Conservation (phyloP, 2,329 filamentous ascomycete species). For the Venturia aucupariae region DNA sequence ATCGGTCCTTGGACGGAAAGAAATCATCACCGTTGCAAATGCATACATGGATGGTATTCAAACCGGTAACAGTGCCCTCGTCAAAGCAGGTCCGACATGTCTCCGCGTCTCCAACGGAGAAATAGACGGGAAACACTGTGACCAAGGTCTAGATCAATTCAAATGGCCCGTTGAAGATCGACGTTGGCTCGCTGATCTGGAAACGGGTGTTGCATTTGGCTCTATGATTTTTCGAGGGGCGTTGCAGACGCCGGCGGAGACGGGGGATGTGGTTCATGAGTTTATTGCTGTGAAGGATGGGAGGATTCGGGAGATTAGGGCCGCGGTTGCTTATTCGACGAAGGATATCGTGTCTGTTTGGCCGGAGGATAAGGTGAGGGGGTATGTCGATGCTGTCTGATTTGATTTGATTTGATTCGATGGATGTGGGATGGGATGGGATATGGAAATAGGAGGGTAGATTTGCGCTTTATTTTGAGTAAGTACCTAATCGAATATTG, state of each 20-base stretch:
- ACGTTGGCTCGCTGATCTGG: not conserved
- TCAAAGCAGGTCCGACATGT: not conserved
- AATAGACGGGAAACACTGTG: not conserved
- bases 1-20: not conserved
- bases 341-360: not conserved
- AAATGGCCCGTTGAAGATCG: constrained; percentile 3
- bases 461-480: no score
- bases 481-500: no score
- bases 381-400: not conserved
- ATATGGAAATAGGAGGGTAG: no score
- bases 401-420: no score
- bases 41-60: not conserved
- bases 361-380: not conserved
- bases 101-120: not conserved
- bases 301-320: constrained; percentile 2
- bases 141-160: not conserved
- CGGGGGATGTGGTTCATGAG: not conserved
- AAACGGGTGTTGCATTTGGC: constrained; percentile 1
- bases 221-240: not conserved
- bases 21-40: not conserved
- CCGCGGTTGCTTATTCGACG: not conserved
- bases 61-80: not conserved
- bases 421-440: no score
- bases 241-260: not conserved
- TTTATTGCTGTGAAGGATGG: constrained; percentile 6